A percentile compares a stretch with the other conserved stretches of the same genome.
Evolutionary conservation across 1,284 basidiomycete species (phyloP).

Genomic region (Fomitopsis schrenkii): DNA sequence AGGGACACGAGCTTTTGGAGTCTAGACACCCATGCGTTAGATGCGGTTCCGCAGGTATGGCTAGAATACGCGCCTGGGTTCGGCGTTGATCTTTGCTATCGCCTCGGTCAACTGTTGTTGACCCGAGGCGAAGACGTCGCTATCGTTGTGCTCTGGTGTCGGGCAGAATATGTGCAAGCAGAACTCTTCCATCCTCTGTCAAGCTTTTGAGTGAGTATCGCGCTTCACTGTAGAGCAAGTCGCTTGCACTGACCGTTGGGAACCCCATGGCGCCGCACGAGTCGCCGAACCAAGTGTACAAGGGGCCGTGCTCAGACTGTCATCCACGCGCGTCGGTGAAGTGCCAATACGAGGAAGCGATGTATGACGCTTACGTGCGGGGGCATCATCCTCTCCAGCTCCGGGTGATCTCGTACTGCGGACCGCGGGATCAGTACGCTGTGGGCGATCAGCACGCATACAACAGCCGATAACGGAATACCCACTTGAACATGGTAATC

Average conservation of each 20-base stretch:
- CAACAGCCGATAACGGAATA: neutral
- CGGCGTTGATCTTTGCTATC: slow-evolving; percentile 4
- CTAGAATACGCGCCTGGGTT: slow-evolving; percentile 10
- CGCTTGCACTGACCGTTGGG: slow-evolving; percentile 11
- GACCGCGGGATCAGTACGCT: slow-evolving; percentile 15
- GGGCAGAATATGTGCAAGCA: neutral
- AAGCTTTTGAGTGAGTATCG: neutral
- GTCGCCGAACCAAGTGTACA: slow-evolving; percentile 15
- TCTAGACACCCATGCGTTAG: neutral
- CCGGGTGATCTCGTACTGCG: slow-evolving; percentile 10
- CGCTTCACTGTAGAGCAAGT: neutral
- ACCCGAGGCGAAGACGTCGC: neutral
- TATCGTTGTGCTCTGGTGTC: neutral
- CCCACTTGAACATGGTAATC: slow-evolving; percentile 21
- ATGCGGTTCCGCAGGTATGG: neutral
- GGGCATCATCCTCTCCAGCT: slow-evolving; percentile 10
- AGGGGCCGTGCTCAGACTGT: slow-evolving; percentile 5
- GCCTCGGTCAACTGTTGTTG: neutral
- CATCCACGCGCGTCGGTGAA: neutral
- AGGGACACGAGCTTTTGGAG: slow-evolving; percentile 10
- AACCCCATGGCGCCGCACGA: slow-evolving; percentile 14
- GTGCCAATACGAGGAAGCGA: no score
- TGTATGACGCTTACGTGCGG: slow-evolving; percentile 2
- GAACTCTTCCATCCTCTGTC: neutral
- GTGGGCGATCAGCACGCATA: neutral